A percentile compares a stretch with the other conserved stretches of the same genome.
phyloP scores from a whole-genome alignment of 2,329 filamentous ascomycete genomes.

The Fusarium gaditjirri region DNA sequence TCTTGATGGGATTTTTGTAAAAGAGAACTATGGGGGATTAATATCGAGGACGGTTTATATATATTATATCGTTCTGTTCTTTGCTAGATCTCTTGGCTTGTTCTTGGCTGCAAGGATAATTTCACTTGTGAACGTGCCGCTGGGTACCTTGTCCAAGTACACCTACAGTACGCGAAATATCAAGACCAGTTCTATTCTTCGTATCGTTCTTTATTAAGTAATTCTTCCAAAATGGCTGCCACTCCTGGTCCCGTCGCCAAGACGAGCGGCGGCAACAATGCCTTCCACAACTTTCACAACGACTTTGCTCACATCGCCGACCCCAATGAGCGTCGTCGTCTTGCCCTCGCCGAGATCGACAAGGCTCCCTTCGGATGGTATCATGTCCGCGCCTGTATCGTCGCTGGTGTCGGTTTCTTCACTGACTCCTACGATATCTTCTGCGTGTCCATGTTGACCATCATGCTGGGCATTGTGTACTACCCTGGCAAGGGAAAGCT shows the following conservation, averaged over 20 bases:
- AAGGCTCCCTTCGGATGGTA: conserved; percentile 87
- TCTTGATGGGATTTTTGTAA: background rate
- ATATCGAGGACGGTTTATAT: background rate
- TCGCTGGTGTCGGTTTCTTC: conserved; percentile 89
- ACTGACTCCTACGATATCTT: conserved; percentile 90
- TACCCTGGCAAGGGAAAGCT: conserved; percentile 69
- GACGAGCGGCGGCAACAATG: conserved; percentile 73
- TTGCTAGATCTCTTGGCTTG: conserved; percentile 15
- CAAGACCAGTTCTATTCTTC: conserved; percentile 1
- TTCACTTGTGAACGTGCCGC: conserved; percentile 8
- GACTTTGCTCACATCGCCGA: conserved; percentile 74
- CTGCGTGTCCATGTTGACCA: conserved; percentile 76
- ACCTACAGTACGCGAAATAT: background rate
- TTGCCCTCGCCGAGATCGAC: conserved; percentile 84
- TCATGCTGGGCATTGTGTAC: conserved; percentile 84
- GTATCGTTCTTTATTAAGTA: background rate
- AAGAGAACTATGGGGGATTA: background rate
- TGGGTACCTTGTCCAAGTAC: background rate
- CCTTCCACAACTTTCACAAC: conserved; percentile 83
- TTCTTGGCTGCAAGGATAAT: conserved; percentile 23
- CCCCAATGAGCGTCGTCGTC: conserved; percentile 80
- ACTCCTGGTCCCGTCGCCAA: conserved; percentile 45
- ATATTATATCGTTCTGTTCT: conserved; percentile 11
- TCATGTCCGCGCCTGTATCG: conserved; percentile 79
- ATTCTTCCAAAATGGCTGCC: conserved; percentile 26